These are phyloP conservation scores for Ophiostoma perfectum DNA, from an alignment of 2,329 filamentous ascomycete species.

Conservation along the genomic window DNA sequence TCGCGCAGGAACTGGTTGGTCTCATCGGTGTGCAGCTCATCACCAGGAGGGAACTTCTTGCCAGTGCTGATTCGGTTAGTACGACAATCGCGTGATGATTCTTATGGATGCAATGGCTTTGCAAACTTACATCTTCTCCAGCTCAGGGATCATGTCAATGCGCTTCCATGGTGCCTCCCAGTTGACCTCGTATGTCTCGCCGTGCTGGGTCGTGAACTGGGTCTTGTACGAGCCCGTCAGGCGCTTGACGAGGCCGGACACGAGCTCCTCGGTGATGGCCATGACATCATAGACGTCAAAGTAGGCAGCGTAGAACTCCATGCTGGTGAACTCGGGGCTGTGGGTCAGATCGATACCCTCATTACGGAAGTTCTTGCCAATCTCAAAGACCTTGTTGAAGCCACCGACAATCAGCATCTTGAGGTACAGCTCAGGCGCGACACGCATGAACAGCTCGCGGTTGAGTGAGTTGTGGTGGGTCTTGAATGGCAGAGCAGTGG, in stretches of 20 bases:
- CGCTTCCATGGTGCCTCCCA: slow-evolving; percentile 93
- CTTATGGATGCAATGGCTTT: neutral
- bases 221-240: slow-evolving; percentile 82
- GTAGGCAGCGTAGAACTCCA: slow-evolving; percentile 96
- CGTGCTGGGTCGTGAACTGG: slow-evolving; percentile 77
- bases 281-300: slow-evolving; percentile 88
- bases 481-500: slow-evolving; percentile 88
- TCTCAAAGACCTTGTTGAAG: slow-evolving; percentile 89
- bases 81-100: neutral
- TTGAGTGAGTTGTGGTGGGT: slow-evolving; percentile 95
- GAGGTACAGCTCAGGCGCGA: slow-evolving; percentile 91
- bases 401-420: slow-evolving; percentile 96
- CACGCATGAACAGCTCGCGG: slow-evolving; percentile 90
- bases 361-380: slow-evolving; percentile 93
- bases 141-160: slow-evolving; percentile 90
- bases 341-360: slow-evolving; percentile 88
- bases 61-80: slow-evolving; percentile 39
- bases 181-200: slow-evolving; percentile 85
- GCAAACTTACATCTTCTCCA: slow-evolving; percentile 53
- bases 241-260: slow-evolving; percentile 82
- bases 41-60: slow-evolving; percentile 87
- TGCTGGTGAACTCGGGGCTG: slow-evolving; percentile 97
- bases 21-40: slow-evolving; percentile 84
- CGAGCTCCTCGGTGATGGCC: slow-evolving; percentile 86
- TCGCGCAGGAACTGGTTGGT: slow-evolving; percentile 81